phyloP scores from a whole-genome alignment of 75 land plant species.

The Picea glauca region DNA sequence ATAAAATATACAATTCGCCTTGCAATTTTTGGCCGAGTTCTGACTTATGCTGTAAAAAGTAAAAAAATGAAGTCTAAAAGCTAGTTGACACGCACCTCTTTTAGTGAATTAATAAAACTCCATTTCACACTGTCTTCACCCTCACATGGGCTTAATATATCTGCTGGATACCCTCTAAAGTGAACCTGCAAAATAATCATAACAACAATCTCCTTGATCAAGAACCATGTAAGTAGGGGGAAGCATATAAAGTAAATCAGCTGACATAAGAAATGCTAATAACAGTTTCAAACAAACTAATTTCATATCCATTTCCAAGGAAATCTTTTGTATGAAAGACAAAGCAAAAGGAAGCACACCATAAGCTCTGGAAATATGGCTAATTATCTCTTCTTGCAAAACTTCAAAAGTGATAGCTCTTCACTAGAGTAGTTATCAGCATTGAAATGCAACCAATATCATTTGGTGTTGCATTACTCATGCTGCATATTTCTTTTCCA shows the following conservation, averaged over 20 bases:
- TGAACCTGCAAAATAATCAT: conserved; percentile 63
- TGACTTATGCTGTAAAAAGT: not conserved
- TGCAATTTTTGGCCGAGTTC: not conserved
- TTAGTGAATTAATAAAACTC: conserved; percentile 91
- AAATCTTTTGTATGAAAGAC: too few relatives aligned
- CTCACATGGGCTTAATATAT: conserved; percentile 76
- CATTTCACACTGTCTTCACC: conserved; percentile 89
- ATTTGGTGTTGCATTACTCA: too few relatives aligned
- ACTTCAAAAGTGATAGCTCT: too few relatives aligned
- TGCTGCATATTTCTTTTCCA: too few relatives aligned
- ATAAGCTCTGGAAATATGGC: too few relatives aligned
- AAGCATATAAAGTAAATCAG: not conserved
- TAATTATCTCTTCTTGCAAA: too few relatives aligned
- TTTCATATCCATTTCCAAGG: not conserved
- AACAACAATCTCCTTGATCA: not conserved
- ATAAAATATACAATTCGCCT: not conserved
- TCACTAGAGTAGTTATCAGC: too few relatives aligned
- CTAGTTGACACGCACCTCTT: conserved; percentile 58
- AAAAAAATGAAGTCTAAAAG: not conserved
- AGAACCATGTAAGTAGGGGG: not conserved
- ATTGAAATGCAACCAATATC: too few relatives aligned
- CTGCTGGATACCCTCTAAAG: conserved; percentile 91
- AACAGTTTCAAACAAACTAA: not conserved
- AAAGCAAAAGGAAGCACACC: too few relatives aligned
- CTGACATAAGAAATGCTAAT: not conserved